Evolutionary conservation across 2,329 filamentous ascomycete species (phyloP).

Genomic region (Akanthomyces uredinophilus): DNA sequence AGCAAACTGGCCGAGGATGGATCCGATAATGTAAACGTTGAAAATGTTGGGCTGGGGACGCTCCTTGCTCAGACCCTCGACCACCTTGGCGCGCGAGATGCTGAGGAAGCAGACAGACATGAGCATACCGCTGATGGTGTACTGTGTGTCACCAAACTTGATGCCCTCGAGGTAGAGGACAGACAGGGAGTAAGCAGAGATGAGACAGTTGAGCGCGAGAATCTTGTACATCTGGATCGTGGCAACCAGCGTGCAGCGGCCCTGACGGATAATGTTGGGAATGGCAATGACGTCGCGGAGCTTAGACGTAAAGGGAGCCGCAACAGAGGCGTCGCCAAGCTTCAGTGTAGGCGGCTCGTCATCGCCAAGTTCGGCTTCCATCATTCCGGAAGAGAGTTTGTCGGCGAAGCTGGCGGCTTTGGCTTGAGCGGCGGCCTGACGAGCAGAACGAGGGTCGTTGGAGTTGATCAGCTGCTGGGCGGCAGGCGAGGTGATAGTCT

Average conservation of each 20-base stretch:
- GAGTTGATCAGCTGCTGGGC: conserved; percentile 53
- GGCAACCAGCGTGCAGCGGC: conserved; percentile 92
- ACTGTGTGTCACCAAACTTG: conserved; percentile 97
- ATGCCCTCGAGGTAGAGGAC: conserved; percentile 97
- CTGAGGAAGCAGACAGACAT: conserved; percentile 99
- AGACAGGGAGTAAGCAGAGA: conserved; percentile 93
- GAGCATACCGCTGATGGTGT: conserved; percentile 98
- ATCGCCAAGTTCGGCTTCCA: conserved; percentile 84
- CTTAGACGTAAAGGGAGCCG: conserved; percentile 96
- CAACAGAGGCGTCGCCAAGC: conserved; percentile 93
- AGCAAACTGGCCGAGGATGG: conserved; percentile 93
- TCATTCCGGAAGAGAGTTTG: conserved; percentile 78
- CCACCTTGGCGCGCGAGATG: conserved; percentile 94
- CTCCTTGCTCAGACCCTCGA: conserved; percentile 93
- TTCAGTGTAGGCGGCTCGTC: conserved; percentile 93
- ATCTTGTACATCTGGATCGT: conserved; percentile 99
- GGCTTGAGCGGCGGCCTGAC: conserved; percentile 58
- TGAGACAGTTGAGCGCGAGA: conserved; percentile 92
- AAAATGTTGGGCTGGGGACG: conserved; percentile 98
- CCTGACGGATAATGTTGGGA: conserved; percentile 96
- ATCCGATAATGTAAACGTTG: conserved; percentile 98
- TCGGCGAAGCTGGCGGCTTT: conserved; percentile 78
- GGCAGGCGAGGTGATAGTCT: conserved; percentile 62
- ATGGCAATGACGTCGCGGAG: conserved; percentile 94
- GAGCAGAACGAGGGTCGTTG: conserved; percentile 21